Evolutionary conservation across 2,329 filamentous ascomycete genomes (phyloP).

Genomic region (Fusarium oxysporum): DNA sequence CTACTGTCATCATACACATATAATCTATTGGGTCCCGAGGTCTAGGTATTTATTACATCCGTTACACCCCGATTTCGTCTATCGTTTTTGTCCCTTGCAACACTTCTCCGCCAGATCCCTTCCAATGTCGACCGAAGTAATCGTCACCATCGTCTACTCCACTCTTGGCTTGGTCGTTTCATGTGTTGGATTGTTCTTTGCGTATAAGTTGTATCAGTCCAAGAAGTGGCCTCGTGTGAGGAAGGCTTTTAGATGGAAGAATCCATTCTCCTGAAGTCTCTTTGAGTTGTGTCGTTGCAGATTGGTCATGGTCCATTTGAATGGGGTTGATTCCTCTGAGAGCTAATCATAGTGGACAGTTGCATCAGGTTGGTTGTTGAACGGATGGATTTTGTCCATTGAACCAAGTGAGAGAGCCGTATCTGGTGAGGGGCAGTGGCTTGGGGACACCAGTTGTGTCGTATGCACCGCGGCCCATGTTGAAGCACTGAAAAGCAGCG

Average conservation of each 20-base stretch:
- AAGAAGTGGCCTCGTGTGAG: not conserved
- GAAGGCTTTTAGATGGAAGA: not conserved
- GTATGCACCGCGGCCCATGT: not conserved
- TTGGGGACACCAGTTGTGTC: not conserved
- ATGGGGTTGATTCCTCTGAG: not conserved
- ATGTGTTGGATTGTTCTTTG: not conserved
- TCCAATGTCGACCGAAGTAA: conserved; percentile 1
- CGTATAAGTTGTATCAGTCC: not conserved
- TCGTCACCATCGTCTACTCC: not conserved
- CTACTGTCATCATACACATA: not conserved
- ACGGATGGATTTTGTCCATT: not conserved
- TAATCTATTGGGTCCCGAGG: not conserved
- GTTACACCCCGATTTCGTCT: not conserved
- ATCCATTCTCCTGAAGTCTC: not conserved
- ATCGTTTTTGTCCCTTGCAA: not conserved
- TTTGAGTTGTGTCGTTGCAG: no score
- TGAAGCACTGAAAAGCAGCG: not conserved
- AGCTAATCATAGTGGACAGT: not conserved
- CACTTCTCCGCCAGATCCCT: not conserved
- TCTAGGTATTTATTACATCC: not conserved
- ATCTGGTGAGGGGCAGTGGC: not conserved
- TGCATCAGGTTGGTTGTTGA: no score
- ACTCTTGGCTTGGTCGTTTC: not conserved
- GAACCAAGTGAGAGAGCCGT: not conserved
- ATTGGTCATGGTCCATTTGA: not conserved